Evolutionary conservation across 371 early-diverging fungal genomes (phyloP).

Genomic region (Rhizopus delemar): DNA sequence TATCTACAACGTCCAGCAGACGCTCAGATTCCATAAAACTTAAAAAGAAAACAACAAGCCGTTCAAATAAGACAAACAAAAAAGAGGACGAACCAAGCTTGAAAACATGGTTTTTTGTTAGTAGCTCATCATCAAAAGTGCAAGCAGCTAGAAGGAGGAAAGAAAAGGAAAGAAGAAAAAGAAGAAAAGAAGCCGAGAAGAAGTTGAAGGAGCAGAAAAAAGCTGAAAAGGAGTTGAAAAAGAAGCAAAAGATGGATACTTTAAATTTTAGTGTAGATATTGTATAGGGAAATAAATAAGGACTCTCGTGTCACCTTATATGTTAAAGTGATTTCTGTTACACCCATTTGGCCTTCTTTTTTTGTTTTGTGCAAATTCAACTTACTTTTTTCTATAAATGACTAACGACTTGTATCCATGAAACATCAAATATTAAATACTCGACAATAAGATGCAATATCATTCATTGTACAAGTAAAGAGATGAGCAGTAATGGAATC

Average conservation of each 20-base stretch:
- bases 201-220: neutral
- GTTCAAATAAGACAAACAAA: neutral
- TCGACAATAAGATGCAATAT: too few relatives aligned
- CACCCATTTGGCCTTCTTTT: neutral
- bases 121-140: neutral
- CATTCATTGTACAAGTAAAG: too few relatives aligned
- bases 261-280: slow-evolving; percentile 5
- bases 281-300: neutral
- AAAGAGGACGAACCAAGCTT: neutral
- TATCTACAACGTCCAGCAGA: neutral
- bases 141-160: neutral
- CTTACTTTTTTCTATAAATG: neutral
- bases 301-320: too few relatives aligned
- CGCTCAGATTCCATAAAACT: too few relatives aligned
- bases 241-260: neutral
- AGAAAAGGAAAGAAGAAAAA: slow-evolving; percentile 1
- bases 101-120: neutral
- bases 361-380: neutral
- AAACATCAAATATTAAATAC: too few relatives aligned
- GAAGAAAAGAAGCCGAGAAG: neutral
- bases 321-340: too few relatives aligned
- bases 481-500: too few relatives aligned
- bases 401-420: neutral
- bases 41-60: neutral
- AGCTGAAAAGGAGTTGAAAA: neutral